phyloP scores from a whole-genome alignment of 2,329 filamentous ascomycete genomes.

The Plenodomus tracheiphilus region DNA sequence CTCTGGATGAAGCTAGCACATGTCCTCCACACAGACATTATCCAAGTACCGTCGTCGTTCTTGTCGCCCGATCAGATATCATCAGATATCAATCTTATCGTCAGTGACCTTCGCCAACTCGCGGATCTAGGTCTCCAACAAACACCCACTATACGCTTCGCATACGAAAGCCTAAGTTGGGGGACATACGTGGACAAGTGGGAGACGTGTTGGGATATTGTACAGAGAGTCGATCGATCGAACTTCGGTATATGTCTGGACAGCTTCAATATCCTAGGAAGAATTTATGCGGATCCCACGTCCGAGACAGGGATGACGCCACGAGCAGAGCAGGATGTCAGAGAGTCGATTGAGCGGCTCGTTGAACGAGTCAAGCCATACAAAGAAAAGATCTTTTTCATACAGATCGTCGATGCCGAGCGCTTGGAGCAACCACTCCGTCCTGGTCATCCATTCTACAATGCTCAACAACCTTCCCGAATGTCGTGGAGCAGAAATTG shows the following conservation, averaged over 20 bases:
- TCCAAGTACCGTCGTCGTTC: slow-evolving; percentile 75
- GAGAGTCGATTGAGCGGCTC: slow-evolving; percentile 59
- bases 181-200: slow-evolving; percentile 71
- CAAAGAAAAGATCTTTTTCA: slow-evolving; percentile 69
- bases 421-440: slow-evolving; percentile 61
- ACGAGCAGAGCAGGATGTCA: slow-evolving; percentile 60
- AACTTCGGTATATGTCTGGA: slow-evolving; percentile 81
- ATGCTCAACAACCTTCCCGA: slow-evolving; percentile 59
- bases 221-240: slow-evolving; percentile 64
- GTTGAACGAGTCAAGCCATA: slow-evolving; percentile 56
- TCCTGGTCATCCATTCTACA: slow-evolving; percentile 61
- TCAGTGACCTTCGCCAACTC: slow-evolving; percentile 64
- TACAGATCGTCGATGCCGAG: slow-evolving; percentile 78
- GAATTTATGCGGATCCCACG: slow-evolving; percentile 71
- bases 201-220: slow-evolving; percentile 72
- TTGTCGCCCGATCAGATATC: slow-evolving; percentile 58
- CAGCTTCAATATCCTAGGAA: slow-evolving; percentile 75
- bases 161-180: slow-evolving; percentile 75
- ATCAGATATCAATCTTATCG: slow-evolving; percentile 59
- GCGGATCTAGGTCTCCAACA: slow-evolving; percentile 68
- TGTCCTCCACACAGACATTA: slow-evolving; percentile 68
- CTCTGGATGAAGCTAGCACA: slow-evolving; percentile 71
- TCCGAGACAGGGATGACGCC: slow-evolving; percentile 54
- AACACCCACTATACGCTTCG: slow-evolving; percentile 64
- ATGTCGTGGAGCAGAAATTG: slow-evolving; percentile 84